These are phyloP conservation scores for Lodderomyces pseudojiufengensis DNA, from an alignment of 1,139 yeast genomes.

Conservation along the genomic window DNA sequence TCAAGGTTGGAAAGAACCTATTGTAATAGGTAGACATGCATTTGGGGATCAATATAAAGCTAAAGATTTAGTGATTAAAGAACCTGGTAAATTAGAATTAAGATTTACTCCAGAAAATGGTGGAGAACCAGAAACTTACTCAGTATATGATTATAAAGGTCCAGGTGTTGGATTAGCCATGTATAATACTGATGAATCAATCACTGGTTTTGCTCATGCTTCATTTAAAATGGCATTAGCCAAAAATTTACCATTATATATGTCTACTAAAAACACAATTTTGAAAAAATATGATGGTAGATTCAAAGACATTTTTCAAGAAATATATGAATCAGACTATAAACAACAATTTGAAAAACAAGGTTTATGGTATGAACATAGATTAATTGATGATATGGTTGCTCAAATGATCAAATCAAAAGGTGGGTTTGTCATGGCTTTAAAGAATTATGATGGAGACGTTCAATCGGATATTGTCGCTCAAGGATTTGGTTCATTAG, in stretches of 20 bases:
- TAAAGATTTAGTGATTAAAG: slow-evolving; percentile 65
- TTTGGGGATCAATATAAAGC: slow-evolving; percentile 85
- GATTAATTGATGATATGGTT: slow-evolving; percentile 84
- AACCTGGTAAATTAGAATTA: slow-evolving; percentile 65
- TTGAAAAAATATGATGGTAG: slow-evolving; percentile 79
- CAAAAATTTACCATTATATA: slow-evolving; percentile 62
- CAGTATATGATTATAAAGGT: slow-evolving; percentile 59
- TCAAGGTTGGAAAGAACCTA: slow-evolving; percentile 78
- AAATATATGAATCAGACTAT: slow-evolving; percentile 56
- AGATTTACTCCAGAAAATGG: slow-evolving; percentile 64
- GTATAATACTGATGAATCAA: slow-evolving; percentile 84
- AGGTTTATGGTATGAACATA: slow-evolving; percentile 78
- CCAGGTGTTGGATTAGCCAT: slow-evolving; percentile 76
- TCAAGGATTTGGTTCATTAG: slow-evolving; percentile 82
- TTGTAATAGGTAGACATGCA: slow-evolving; percentile 83
- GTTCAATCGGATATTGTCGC: slow-evolving; percentile 84
- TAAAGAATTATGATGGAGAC: slow-evolving; percentile 85
- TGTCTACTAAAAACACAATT: slow-evolving; percentile 78
- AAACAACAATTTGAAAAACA: slow-evolving; percentile 54
- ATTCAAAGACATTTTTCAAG: slow-evolving; percentile 76
- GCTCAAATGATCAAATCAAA: slow-evolving; percentile 84
- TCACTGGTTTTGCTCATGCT: slow-evolving; percentile 71
- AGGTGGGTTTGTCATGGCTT: slow-evolving; percentile 80
- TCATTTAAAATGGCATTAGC: slow-evolving; percentile 72
- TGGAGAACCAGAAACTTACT: slow-evolving; percentile 43